These are phyloP conservation scores for Afroboletus lepidellus DNA, from an alignment of 1,284 basidiomycete genomes.

Conservation along the genomic window DNA sequence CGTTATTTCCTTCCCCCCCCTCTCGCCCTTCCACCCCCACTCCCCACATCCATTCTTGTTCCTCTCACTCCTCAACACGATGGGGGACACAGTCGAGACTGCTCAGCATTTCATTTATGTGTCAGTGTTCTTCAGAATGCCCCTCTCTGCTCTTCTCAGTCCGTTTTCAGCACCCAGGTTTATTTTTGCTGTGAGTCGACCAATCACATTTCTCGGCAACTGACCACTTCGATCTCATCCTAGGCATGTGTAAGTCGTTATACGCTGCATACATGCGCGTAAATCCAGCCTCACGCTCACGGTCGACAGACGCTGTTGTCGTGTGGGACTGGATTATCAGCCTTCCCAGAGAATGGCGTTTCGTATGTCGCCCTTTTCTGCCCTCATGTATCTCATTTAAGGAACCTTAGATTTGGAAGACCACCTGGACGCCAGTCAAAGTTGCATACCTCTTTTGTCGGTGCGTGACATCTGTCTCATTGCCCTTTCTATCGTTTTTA, in stretches of 20 bases:
- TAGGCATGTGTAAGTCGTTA: conserved; percentile 69
- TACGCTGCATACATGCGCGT: conserved; percentile 17
- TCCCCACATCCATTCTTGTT: conserved; percentile 4
- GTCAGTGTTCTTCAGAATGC: conserved; percentile 33
- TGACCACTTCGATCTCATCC: conserved; percentile 14
- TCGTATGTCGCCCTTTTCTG: conserved; percentile 45
- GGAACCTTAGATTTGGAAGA: conserved; percentile 65
- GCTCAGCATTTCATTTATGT: conserved; percentile 52
- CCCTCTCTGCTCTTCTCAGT: conserved; percentile 8
- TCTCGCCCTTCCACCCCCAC: conserved; percentile 4
- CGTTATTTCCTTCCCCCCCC: conserved; percentile 28
- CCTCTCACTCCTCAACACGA: conserved; percentile 21
- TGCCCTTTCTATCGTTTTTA: neutral
- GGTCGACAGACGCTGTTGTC: conserved; percentile 64
- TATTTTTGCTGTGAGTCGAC: conserved; percentile 73
- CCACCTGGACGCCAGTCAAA: conserved; percentile 78
- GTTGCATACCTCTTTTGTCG: conserved; percentile 77
- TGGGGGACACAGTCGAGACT: conserved; percentile 42
- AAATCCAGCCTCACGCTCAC: conserved; percentile 13
- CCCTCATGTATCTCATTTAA: conserved; percentile 11
- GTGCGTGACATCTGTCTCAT: conserved; percentile 37
- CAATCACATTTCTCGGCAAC: neutral
- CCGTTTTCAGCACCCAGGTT: conserved; percentile 56
- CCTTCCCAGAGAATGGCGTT: conserved; percentile 69
- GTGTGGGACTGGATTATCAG: conserved; percentile 81